Evolutionary conservation across 257 asterid genomes (phyloP).

Genomic region (Sherardia arvensis): DNA sequence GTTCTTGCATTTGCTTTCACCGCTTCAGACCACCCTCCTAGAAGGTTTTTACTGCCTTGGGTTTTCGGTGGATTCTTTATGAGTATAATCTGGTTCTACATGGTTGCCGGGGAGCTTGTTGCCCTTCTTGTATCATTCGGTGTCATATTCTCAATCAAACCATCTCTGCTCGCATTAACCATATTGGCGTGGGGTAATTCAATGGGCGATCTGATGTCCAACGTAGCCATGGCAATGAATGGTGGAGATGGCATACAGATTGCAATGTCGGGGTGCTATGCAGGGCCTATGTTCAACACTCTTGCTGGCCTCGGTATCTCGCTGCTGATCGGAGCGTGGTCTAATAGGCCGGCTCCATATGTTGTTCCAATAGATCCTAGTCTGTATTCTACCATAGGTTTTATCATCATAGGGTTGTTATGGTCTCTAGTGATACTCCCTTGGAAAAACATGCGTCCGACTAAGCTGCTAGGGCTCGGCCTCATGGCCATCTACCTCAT

Average conservation of each 20-base stretch:
- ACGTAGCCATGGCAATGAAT: conserved; percentile 62
- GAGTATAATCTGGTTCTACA: conserved; percentile 81
- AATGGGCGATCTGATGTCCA: conserved; percentile 75
- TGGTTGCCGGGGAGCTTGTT: conserved; percentile 71
- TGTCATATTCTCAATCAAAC: conserved; percentile 39
- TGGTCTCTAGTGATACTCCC: conserved; percentile 69
- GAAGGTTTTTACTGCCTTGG: conserved; percentile 44
- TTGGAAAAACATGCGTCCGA: conserved; percentile 55
- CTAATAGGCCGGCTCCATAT: conserved; percentile 36
- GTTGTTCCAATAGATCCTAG: conserved; percentile 43
- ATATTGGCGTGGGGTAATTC: conserved; percentile 90
- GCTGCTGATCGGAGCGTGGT: conserved; percentile 58
- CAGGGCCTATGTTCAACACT: conserved; percentile 85
- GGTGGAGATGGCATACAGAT: conserved; percentile 62
- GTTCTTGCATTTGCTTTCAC: conserved; percentile 39
- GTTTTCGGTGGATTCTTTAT: conserved; percentile 67
- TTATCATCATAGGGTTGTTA: conserved; percentile 36
- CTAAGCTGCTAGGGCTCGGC: conserved; percentile 50
- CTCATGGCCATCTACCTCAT: conserved; percentile 48
- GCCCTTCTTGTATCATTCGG: conserved; percentile 55
- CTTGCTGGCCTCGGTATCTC: conserved; percentile 69
- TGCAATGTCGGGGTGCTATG: conserved; percentile 77
- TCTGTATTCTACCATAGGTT: conserved; percentile 61
- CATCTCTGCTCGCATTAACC: conserved; percentile 54
- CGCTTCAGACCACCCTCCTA: conserved; percentile 41